phyloP scores from a whole-genome alignment of 192 early-diverging fungal species.

The Linnemannia elongata region DNA sequence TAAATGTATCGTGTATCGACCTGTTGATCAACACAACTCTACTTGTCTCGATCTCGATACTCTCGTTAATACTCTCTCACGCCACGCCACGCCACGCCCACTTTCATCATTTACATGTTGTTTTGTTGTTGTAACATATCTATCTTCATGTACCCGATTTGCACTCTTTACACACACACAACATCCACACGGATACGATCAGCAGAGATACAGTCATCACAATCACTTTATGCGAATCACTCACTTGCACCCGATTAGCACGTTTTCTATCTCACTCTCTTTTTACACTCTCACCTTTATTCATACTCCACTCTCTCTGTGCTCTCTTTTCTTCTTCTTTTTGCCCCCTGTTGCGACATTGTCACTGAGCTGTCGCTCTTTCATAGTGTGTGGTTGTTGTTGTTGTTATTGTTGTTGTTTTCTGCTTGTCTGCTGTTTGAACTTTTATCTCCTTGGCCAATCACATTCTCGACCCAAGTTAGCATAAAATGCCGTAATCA shows the following conservation, averaged over 20 bases:
- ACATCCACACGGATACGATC: neutral
- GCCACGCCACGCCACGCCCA: too few species aligned
- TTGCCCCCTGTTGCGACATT: neutral
- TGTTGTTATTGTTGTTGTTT: neutral
- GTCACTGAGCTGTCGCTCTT: neutral
- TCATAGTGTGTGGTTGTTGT: too few species aligned
- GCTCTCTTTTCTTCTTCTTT: neutral
- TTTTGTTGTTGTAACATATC: too few species aligned
- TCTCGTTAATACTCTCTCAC: too few species aligned
- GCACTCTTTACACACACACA: neutral
- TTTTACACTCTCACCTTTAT: neutral
- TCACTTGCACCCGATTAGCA: neutral
- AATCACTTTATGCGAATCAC: neutral
- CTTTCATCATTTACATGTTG: too few species aligned
- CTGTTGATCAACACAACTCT: neutral
- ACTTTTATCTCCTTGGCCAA: neutral
- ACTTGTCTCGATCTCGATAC: too few species aligned
- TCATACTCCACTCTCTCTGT: neutral
- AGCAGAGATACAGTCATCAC: neutral
- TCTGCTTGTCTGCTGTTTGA: neutral
- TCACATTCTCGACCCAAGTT: neutral
- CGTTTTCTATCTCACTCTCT: neutral
- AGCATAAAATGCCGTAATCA: slow-evolving; percentile 9
- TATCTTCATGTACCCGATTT: neutral
- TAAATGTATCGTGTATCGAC: neutral